Percentiles rank a stretch among this genome's conserved stretches.
Conservation (phyloP, 2,329 filamentous ascomycete species). For the Myriosclerotinia scirpicola region DNA sequence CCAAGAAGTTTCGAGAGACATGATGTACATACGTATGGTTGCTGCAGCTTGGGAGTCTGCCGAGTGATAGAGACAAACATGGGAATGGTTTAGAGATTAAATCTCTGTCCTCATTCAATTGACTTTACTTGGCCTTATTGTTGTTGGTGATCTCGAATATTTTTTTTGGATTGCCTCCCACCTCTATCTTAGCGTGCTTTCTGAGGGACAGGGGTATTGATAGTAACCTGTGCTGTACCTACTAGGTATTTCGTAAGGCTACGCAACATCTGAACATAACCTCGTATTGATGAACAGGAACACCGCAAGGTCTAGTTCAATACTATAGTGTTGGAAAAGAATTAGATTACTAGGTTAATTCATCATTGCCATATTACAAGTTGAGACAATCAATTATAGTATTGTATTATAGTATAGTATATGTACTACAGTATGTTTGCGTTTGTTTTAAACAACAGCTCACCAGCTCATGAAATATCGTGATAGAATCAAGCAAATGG, state of each 20-base stretch:
- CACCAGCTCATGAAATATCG: not conserved
- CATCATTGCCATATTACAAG: not conserved
- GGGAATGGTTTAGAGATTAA: not conserved
- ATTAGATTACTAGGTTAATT: not conserved
- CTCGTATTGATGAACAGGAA: no score
- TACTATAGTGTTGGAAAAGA: not conserved
- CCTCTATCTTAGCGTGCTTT: slow-evolving; percentile 20
- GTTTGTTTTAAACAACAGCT: not conserved
- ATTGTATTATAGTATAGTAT: not conserved
- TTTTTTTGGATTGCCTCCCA: slow-evolving; percentile 8
- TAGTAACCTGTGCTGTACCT: not conserved
- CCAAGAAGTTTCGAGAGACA: slow-evolving; percentile 29
- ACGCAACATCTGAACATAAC: no score
- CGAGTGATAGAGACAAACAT: slow-evolving; percentile 37
- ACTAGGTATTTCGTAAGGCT: not conserved
- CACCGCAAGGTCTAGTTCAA: no score
- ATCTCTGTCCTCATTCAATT: slow-evolving; percentile 11
- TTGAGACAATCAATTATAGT: not conserved
- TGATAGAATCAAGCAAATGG: slow-evolving; percentile 30
- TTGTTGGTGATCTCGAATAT: not conserved
- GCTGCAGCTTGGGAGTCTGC: slow-evolving; percentile 27
- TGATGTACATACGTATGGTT: slow-evolving; percentile 33
- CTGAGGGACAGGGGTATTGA: not conserved
- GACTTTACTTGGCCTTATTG: not conserved
- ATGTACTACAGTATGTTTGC: not conserved